Percentiles rank a stretch among this genome's conserved stretches.
These are phyloP conservation scores for Pythium brassicae DNA, from an alignment of 352 stramenopile species.

Conservation along the genomic window DNA sequence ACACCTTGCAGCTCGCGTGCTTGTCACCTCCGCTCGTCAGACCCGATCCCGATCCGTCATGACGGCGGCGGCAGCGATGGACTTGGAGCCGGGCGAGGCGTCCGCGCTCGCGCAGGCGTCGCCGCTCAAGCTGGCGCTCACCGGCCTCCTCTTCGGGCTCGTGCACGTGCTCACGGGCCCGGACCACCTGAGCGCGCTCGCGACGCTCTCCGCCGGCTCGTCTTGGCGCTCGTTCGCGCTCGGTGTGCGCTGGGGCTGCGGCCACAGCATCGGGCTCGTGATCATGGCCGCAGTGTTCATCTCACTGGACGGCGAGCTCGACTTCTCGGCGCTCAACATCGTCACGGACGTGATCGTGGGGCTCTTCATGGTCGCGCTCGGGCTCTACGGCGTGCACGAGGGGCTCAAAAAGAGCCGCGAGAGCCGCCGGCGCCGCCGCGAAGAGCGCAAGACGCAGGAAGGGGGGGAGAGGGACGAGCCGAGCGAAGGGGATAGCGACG, in stretches of 20 bases:
- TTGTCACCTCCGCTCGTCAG: too few species aligned
- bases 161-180: slow-evolving; percentile 64
- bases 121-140: slow-evolving; percentile 9
- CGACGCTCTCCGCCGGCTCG: slow-evolving; percentile 73
- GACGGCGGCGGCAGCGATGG: too few species aligned
- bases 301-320: slow-evolving; percentile 31
- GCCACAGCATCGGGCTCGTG: slow-evolving; percentile 80
- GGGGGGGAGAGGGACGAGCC: slow-evolving; percentile 3
- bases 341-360: slow-evolving; percentile 71
- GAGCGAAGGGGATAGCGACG: slow-evolving; percentile 1
- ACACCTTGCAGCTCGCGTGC: too few species aligned
- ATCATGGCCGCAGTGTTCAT: slow-evolving; percentile 59
- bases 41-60: too few species aligned
- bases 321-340: slow-evolving; percentile 33
- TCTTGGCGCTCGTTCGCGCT: slow-evolving; percentile 68
- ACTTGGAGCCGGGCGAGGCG: too few species aligned
- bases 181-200: slow-evolving; percentile 86
- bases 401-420: slow-evolving; percentile 43
- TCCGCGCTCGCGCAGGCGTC: too few species aligned
- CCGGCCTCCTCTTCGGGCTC: slow-evolving; percentile 43
- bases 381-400: slow-evolving; percentile 64
- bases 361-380: slow-evolving; percentile 72
- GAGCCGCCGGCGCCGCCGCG: slow-evolving; percentile 14
- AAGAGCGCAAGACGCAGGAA: slow-evolving; percentile 8
- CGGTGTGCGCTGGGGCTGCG: slow-evolving; percentile 81